These are phyloP conservation scores for Daedalea quercina DNA, from an alignment of 768 basidiomycete genomes.

Conservation along the genomic window DNA sequence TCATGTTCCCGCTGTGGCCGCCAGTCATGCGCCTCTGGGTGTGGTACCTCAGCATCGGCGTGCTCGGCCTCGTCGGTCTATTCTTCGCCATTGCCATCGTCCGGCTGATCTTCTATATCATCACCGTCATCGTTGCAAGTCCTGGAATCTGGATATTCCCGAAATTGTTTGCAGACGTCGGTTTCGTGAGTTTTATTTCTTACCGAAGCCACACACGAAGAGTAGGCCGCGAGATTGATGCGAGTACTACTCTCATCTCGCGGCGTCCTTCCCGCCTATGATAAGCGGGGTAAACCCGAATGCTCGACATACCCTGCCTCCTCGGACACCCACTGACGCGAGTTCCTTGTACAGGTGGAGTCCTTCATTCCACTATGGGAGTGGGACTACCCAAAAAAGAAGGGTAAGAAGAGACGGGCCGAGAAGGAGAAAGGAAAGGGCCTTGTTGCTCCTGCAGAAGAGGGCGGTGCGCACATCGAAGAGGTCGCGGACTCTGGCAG, in stretches of 20 bases:
- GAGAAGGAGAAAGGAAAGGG: conserved; percentile 43
- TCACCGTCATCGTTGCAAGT: conserved; percentile 78
- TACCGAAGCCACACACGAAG: too few relatives aligned
- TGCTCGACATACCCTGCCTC: too few relatives aligned
- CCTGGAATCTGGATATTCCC: conserved; percentile 99
- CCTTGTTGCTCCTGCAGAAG: not conserved
- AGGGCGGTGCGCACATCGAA: conserved; percentile 15
- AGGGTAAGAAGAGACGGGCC: conserved; percentile 56
- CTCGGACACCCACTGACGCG: too few relatives aligned
- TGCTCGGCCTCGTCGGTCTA: conserved; percentile 81
- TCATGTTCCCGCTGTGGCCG: conserved; percentile 99
- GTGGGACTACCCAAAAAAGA: conserved; percentile 82
- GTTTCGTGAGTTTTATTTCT: conserved; percentile 67
- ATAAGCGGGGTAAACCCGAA: too few relatives aligned
- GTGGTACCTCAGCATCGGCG: conserved; percentile 88
- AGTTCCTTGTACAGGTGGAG: conserved; percentile 59
- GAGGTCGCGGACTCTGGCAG: conserved; percentile 19
- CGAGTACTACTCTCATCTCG: not conserved
- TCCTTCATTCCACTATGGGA: conserved; percentile 97
- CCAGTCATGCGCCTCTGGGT: conserved; percentile 87
- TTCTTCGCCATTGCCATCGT: conserved; percentile 91
- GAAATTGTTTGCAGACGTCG: conserved; percentile 94
- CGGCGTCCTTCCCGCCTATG: not conserved
- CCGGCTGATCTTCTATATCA: conserved; percentile 87
- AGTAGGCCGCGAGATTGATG: too few relatives aligned